Evolutionary conservation across 441 rosid genomes (phyloP), one percentile per base, ranked within the genome.

Genomic region (Aleurites moluccanus): DNA sequence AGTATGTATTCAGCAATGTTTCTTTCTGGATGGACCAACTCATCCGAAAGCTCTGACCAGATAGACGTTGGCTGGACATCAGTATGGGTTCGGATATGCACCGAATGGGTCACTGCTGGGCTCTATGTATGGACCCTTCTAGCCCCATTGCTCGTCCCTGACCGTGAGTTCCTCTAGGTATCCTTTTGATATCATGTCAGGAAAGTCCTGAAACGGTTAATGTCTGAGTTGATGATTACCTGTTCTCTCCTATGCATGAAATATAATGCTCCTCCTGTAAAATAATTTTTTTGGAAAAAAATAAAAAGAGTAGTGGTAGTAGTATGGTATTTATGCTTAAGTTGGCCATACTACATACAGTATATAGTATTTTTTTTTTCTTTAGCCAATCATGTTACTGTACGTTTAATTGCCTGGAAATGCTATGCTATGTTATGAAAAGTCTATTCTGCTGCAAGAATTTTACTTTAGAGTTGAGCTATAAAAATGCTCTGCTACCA

Each of bases 1-100:
- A 96, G 99, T 88, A 96, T 96, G 98, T 96, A 93, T 80, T 86
- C 99, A 0, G 97, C 92, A 13, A 96, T 93, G 99, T 97, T 93
- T 78, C 94, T 96, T 69, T 92, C 98, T 0, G 98, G 92, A 69
- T 96, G 99, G 98, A 88, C 96, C 25, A 90, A 81, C 85, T 80
- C 94, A 6, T 80, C 92, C 0, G 94, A 91, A 73, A 91, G 90
- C 83, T 85, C 90, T 0, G 86, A 90, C 73, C 88, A 92, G 69
- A 83, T 93, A 21, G 97, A 93, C 15, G 97, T 96, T 56, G 98
- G 99, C 50, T 96, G 99, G 98, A 92, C 97, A 44, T 93, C 98
- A 11, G 98, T 96, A 10, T 96, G 99, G 99, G 98, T 96, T 59
- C 87, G 96, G 40, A 90, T 96, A 65, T 87, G 93, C 87, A 88